Percentiles rank a stretch among this genome's conserved stretches.
These are phyloP conservation scores for Cyberlindnera japonica DNA, from an alignment of 805 yeast species.

Conservation along the genomic window DNA sequence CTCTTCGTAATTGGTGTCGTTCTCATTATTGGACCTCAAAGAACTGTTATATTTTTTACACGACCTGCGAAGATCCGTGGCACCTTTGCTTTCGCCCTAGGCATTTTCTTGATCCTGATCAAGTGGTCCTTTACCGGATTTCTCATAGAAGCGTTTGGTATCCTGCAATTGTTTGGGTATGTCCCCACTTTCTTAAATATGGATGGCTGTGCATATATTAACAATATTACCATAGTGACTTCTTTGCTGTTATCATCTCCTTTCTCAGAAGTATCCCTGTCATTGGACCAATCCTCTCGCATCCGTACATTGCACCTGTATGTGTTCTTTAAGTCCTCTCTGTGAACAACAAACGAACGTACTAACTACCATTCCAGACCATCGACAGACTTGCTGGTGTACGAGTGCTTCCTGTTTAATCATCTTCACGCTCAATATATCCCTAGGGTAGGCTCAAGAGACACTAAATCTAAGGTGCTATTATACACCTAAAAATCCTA, in stretches of 20 bases:
- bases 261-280: conserved; percentile 85
- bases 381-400: conserved; percentile 55
- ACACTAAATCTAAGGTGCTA: too few relatives aligned
- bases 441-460: too few relatives aligned
- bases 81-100: conserved; percentile 70
- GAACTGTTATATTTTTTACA: conserved; percentile 78
- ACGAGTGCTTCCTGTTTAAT: conserved; percentile 59
- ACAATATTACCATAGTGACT: conserved; percentile 47
- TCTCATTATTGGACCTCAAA: conserved; percentile 82
- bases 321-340: conserved; percentile 4
- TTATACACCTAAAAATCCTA: too few relatives aligned
- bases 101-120: conserved; percentile 69
- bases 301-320: conserved; percentile 78
- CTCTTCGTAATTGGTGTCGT: conserved; percentile 60
- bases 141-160: conserved; percentile 81
- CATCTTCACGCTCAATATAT: too few relatives aligned
- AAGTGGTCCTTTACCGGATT: conserved; percentile 85
- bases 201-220: conserved; percentile 1
- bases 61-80: conserved; percentile 88
- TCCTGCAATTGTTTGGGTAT: conserved; percentile 71
- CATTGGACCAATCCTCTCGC: conserved; percentile 79
- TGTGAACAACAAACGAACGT: conserved; percentile 3
- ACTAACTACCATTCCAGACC: conserved; percentile 46
- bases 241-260: conserved; percentile 82
- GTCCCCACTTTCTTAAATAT: conserved; percentile 1